These are phyloP conservation scores for Penicillium robsamsonii DNA, from an alignment of 495 filamentous ascomycete species.

Conservation along the genomic window DNA sequence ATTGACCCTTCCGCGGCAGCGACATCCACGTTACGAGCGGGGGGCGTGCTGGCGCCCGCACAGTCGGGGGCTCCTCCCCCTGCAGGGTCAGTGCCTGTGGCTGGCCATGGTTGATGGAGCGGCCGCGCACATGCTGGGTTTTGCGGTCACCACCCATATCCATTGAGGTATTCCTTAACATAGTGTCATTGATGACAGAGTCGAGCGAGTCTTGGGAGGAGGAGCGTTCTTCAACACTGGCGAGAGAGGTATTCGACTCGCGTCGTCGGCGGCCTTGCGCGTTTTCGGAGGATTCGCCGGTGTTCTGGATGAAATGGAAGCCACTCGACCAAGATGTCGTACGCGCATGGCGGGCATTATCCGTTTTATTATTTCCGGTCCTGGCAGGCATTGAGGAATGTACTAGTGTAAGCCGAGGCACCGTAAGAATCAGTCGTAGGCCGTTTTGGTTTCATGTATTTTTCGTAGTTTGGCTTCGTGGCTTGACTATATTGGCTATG, in stretches of 20 bases:
- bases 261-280: constrained; percentile 33
- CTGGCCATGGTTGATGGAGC: constrained; percentile 36
- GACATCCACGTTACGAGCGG: constrained; percentile 61
- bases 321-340: constrained; percentile 44
- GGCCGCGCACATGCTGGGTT: constrained; percentile 33
- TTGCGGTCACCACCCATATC: constrained; percentile 28
- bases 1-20: constrained; percentile 71
- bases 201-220: constrained; percentile 30
- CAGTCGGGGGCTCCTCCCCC: constrained; percentile 17
- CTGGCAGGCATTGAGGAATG: constrained; percentile 30
- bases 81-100: constrained; percentile 23
- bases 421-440: constrained; percentile 8
- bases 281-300: constrained; percentile 32
- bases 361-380: constrained; percentile 26
- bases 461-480: constrained; percentile 9
- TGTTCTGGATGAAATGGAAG: constrained; percentile 26
- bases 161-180: constrained; percentile 39
- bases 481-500: constrained; percentile 9
- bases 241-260: constrained; percentile 39
- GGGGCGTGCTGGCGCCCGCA: constrained; percentile 23
- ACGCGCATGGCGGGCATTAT: constrained; percentile 42
- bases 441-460: constrained; percentile 26
- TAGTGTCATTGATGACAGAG: constrained; percentile 21
- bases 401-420: constrained; percentile 18
- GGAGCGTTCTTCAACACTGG: constrained; percentile 37